Percentiles rank a stretch among this genome's conserved stretches.
These are phyloP conservation scores for Cyclostephanos invisitatus DNA, from an alignment of 108 stramenopile species.

Conservation along the genomic window DNA sequence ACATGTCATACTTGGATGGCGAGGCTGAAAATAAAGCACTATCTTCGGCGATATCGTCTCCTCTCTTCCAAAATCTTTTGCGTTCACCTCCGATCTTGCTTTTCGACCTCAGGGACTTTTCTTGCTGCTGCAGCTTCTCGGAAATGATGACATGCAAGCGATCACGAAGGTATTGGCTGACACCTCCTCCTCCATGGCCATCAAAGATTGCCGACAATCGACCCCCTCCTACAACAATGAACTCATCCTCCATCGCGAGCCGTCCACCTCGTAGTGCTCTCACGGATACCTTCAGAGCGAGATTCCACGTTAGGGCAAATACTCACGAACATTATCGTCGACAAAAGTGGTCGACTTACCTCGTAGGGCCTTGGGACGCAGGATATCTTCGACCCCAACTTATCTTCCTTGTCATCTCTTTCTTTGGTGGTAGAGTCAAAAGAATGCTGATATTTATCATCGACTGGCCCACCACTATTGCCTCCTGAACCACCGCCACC, in stretches of 20 bases:
- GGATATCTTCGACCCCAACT: constrained; percentile 20
- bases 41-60: constrained; percentile 20
- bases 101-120: constrained; percentile 14
- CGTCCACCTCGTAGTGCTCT: constrained; percentile 73
- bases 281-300: constrained; percentile 63
- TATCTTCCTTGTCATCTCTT: constrained; percentile 9
- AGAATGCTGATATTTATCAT: constrained; percentile 19
- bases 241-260: constrained; percentile 88
- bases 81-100: constrained; percentile 26
- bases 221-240: constrained; percentile 62
- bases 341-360: constrained; percentile 18
- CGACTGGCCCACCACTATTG: constrained; percentile 18
- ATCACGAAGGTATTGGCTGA: constrained; percentile 75
- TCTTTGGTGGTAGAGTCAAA: constrained; percentile 14
- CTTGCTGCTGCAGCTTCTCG: constrained; percentile 48
- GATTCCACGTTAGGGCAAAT: not conserved
- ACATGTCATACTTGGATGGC: constrained; percentile 32
- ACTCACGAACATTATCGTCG: not conserved
- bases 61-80: constrained; percentile 47
- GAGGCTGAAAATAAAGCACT: constrained; percentile 5
- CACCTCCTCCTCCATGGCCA: constrained; percentile 93
- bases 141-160: constrained; percentile 59
- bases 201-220: constrained; percentile 92
- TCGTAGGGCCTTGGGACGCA: constrained; percentile 30
- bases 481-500: constrained; percentile 23